phyloP scores from a whole-genome alignment of 306 rosid genomes.

The Pterocarpus santalinus region DNA sequence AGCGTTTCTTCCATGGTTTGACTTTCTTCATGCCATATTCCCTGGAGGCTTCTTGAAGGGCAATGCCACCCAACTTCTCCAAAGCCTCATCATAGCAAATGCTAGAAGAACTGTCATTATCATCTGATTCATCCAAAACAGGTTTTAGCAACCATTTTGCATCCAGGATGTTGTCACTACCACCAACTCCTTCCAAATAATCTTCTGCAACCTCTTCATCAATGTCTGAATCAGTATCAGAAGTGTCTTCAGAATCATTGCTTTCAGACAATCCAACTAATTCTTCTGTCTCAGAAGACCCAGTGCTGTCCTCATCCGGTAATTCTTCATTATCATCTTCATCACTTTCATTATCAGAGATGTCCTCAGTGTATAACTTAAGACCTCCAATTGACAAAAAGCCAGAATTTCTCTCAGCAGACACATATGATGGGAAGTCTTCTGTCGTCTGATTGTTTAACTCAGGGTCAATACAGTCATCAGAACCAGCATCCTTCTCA shows the following conservation, averaged over 20 bases:
- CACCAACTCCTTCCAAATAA: constrained; percentile 93
- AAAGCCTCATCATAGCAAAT: constrained; percentile 65
- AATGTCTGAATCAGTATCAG: constrained; percentile 80
- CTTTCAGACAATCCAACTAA: constrained; percentile 62
- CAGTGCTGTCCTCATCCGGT: constrained; percentile 58
- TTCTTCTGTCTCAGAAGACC: constrained; percentile 58
- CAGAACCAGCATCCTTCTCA: constrained; percentile 59
- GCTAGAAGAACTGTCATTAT: constrained; percentile 70
- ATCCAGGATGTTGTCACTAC: constrained; percentile 67
- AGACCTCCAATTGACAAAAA: constrained; percentile 88
- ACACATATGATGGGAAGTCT: constrained; percentile 48
- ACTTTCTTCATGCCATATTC: constrained; percentile 71
- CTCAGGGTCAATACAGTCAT: constrained; percentile 51
- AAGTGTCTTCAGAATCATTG: constrained; percentile 66
- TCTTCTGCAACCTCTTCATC: constrained; percentile 89
- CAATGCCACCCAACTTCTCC: constrained; percentile 78
- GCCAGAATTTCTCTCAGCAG: constrained; percentile 73
- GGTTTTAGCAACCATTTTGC: constrained; percentile 82
- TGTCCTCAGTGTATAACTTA: constrained; percentile 79
- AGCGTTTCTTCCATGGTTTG: constrained; percentile 58
- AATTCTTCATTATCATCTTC: constrained; percentile 57
- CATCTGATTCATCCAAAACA: constrained; percentile 58
- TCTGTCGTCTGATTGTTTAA: constrained; percentile 54
- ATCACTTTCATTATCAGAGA: constrained; percentile 71
- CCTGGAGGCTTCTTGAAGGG: constrained; percentile 82